phyloP scores from a whole-genome alignment of 2,329 filamentous ascomycete species.

The Fusarium anthophilum region DNA sequence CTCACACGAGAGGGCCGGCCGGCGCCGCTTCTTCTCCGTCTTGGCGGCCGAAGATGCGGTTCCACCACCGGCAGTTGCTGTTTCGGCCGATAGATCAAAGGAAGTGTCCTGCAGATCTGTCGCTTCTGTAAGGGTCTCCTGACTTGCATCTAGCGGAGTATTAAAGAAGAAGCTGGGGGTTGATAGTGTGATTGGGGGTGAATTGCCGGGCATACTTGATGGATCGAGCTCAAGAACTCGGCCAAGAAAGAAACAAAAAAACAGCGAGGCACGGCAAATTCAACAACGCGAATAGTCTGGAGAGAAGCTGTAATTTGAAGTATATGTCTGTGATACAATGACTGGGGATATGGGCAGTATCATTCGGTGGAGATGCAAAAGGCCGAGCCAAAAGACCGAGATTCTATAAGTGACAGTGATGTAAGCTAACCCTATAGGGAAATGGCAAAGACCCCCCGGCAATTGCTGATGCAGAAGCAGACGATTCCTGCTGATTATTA shows the following conservation, averaged over 20 bases:
- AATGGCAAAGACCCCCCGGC: not conserved
- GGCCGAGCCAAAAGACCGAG: conserved; percentile 30
- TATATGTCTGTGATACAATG: not conserved
- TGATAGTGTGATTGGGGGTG: conserved; percentile 11
- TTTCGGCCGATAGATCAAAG: not conserved
- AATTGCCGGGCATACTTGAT: conserved; percentile 12
- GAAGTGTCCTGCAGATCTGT: not conserved
- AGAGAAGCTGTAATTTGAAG: not conserved
- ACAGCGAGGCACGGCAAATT: conserved; percentile 21
- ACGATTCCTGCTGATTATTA: not conserved
- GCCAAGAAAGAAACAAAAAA: not conserved
- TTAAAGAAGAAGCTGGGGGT: conserved; percentile 31
- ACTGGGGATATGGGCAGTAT: not conserved
- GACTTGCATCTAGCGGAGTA: conserved; percentile 14
- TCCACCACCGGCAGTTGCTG: not conserved
- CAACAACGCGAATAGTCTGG: not conserved
- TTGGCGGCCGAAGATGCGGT: conserved; percentile 17
- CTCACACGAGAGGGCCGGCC: conserved; percentile 60
- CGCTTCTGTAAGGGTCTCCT: not conserved
- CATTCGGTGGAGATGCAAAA: conserved; percentile 13
- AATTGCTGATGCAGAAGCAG: not conserved
- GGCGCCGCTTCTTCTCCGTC: conserved; percentile 50
- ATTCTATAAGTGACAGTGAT: conserved; percentile 1
- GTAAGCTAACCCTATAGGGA: conserved; percentile 7
- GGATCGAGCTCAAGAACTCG: not conserved